Evolutionary conservation across 768 basidiomycete genomes (phyloP).

Genomic region (Phanerochaete sordida): DNA sequence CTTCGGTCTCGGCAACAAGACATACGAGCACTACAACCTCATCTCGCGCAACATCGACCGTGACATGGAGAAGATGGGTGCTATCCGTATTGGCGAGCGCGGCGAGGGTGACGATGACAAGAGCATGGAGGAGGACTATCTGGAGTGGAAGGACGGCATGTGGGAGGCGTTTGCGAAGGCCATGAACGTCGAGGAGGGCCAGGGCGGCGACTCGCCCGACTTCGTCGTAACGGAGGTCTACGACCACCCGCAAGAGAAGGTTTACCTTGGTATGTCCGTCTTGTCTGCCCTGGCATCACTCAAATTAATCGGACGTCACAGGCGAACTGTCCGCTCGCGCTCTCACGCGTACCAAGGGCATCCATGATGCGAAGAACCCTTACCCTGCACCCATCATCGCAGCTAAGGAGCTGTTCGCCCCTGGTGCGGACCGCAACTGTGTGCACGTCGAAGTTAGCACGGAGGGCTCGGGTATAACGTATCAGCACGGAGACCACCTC

Average conservation of each 20-base stretch:
- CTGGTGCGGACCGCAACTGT: constrained; percentile 79
- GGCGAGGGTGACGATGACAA: constrained; percentile 99
- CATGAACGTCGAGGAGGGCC: constrained; percentile 92
- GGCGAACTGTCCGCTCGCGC: constrained; percentile 96
- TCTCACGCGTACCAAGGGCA: constrained; percentile 88
- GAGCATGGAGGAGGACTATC: constrained; percentile 99
- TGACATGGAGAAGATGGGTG: constrained; percentile 75
- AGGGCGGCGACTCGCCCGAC: constrained; percentile 92
- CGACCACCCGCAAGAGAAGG: constrained; percentile 76
- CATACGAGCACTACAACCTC: constrained; percentile 95
- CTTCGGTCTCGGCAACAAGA: constrained; percentile 89
- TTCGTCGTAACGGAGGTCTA: constrained; percentile 86
- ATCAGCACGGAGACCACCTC: constrained; percentile 98
- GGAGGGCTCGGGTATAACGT: constrained; percentile 94
- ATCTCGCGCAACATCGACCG: constrained; percentile 80
- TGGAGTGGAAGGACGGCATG: constrained; percentile 99
- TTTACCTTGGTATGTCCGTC: constrained; percentile 73
- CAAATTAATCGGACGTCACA: constrained; percentile 27
- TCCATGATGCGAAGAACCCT: constrained; percentile 98
- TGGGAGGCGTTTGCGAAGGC: constrained; percentile 84
- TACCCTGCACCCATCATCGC: constrained; percentile 79
- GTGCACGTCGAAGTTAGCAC: constrained; percentile 93
- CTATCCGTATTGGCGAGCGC: constrained; percentile 76
- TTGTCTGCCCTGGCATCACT: not conserved
- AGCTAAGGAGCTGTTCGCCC: constrained; percentile 81